phyloP scores from a whole-genome alignment of 2,329 filamentous ascomycete genomes.

The Chaetomium sp. region DNA sequence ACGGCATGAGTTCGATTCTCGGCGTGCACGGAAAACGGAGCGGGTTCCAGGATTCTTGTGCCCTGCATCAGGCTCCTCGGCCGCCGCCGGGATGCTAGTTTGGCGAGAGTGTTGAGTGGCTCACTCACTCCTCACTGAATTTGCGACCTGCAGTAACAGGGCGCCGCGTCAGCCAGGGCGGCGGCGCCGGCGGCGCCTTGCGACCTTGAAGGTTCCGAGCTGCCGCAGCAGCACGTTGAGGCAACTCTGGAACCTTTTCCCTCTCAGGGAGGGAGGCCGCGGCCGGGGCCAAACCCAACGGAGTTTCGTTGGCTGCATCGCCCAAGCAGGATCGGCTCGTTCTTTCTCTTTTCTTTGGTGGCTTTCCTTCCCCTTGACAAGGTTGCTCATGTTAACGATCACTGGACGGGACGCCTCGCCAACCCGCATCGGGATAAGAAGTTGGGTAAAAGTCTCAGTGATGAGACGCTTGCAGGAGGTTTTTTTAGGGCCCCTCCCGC shows the following conservation, averaged over 20 bases:
- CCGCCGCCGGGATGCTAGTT: background rate
- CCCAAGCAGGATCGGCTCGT: background rate
- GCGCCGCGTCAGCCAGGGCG: background rate
- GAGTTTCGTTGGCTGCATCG: conserved; percentile 12
- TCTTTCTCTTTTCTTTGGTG: background rate
- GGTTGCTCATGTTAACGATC: background rate
- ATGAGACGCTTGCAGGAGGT: conserved; percentile 7
- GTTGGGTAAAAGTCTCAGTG: background rate
- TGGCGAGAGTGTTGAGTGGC: no score
- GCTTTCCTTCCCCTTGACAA: background rate
- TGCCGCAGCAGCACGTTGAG: no score
- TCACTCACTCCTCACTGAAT: no score
- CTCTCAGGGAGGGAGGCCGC: background rate
- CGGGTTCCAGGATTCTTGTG: conserved; percentile 7
- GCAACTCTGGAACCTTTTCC: no score
- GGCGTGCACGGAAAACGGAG: conserved; percentile 8
- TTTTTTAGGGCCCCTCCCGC: background rate
- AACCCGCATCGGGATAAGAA: background rate
- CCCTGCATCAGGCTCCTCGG: background rate
- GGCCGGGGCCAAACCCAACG: conserved; percentile 10
- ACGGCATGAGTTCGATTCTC: conserved; percentile 15
- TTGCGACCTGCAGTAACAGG: no score
- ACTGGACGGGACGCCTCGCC: background rate
- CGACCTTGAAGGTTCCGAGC: background rate
- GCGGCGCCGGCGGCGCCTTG: conserved; percentile 1